These are phyloP conservation scores for Tolypocladium inflatum DNA, from an alignment of 2,329 filamentous ascomycete species.

Conservation along the genomic window DNA sequence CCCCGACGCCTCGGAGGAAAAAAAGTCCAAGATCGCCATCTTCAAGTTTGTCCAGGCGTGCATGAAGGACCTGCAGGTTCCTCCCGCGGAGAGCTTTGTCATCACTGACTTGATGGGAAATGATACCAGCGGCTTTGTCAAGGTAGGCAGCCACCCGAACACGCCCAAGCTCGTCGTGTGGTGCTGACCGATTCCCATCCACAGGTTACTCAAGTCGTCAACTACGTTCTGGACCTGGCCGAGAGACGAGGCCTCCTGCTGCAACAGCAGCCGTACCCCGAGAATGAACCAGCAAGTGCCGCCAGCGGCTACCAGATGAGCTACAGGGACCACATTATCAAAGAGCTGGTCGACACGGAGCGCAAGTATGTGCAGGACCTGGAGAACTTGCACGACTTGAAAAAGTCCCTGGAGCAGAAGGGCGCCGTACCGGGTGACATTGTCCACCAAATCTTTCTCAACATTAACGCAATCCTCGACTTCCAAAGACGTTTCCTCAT, in stretches of 20 bases:
- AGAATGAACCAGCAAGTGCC: conserved; percentile 36
- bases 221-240: conserved; percentile 80
- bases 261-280: conserved; percentile 47
- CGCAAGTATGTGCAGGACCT: conserved; percentile 97
- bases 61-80: conserved; percentile 69
- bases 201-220: conserved; percentile 78
- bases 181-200: neutral
- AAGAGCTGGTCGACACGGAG: conserved; percentile 88
- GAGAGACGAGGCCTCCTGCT: conserved; percentile 67
- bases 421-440: conserved; percentile 82
- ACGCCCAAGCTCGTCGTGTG: neutral
- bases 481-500: conserved; percentile 94
- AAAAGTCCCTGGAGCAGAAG: conserved; percentile 80
- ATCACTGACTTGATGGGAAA: conserved; percentile 86
- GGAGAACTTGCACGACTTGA: conserved; percentile 86
- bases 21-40: conserved; percentile 75
- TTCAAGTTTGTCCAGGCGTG: conserved; percentile 92
- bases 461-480: conserved; percentile 88
- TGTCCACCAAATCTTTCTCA: conserved; percentile 91
- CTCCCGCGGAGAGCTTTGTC: conserved; percentile 78
- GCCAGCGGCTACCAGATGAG: conserved; percentile 56
- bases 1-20: conserved; percentile 51
- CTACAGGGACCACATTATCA: conserved; percentile 77
- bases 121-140: conserved; percentile 95
- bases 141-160: conserved; percentile 42